Conservation (phyloP, 2,329 filamentous ascomycete species). For the Pseudogymnoascus sp. region DNA sequence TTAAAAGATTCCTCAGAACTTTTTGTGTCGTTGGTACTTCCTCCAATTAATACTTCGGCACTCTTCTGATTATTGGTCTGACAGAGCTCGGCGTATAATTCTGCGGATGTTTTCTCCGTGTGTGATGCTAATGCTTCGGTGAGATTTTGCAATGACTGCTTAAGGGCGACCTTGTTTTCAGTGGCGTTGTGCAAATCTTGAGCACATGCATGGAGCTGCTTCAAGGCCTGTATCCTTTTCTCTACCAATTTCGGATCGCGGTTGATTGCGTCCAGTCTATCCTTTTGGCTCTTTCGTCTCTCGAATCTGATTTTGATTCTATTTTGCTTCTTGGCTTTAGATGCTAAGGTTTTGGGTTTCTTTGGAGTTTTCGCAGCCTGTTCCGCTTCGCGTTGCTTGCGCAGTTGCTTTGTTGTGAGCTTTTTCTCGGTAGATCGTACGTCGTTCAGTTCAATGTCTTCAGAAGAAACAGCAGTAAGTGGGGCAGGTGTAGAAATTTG, state of each 20-base stretch:
- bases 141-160: neutral
- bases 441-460: slow-evolving; percentile 3
- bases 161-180: slow-evolving; percentile 4
- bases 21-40: neutral
- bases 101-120: neutral
- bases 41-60: neutral
- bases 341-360: neutral
- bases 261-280: slow-evolving; percentile 3
- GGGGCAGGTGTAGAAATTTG: neutral
- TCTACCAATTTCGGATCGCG: neutral
- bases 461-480: neutral
- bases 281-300: slow-evolving; percentile 1
- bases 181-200: slow-evolving; percentile 5
- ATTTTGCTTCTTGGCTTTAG: slow-evolving; percentile 4
- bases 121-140: neutral
- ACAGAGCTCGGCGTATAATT: slow-evolving; percentile 4
- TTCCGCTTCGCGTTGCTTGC: neutral
- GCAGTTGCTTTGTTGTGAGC: slow-evolving; percentile 4
- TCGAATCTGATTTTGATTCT: slow-evolving; percentile 7
- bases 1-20: neutral
- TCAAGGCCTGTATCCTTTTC: neutral
- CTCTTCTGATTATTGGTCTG: neutral
- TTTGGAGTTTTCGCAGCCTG: slow-evolving; percentile 1
- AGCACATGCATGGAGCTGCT: neutral
- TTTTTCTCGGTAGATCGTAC: neutral